These are phyloP conservation scores for Peltaster fructicola DNA, from an alignment of 2,329 filamentous ascomycete genomes.

Conservation along the genomic window DNA sequence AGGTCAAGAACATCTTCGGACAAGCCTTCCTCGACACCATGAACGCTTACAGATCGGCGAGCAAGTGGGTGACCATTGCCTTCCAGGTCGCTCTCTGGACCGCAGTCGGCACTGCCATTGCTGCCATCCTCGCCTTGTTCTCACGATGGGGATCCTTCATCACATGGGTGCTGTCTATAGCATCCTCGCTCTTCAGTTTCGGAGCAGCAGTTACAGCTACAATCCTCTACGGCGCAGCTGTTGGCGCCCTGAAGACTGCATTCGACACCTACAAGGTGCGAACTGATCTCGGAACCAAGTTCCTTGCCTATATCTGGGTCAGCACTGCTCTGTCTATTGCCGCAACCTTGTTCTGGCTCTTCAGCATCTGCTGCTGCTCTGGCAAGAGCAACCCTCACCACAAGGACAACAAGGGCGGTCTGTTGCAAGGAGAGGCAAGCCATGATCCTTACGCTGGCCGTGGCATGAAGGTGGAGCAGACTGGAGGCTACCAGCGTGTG, in stretches of 20 bases:
- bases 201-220: constrained; percentile 57
- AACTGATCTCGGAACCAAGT: constrained; percentile 47
- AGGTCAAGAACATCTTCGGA: too few species aligned
- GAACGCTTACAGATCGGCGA: constrained; percentile 53
- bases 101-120: constrained; percentile 52
- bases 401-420: constrained; percentile 21
- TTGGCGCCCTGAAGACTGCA: constrained; percentile 47
- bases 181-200: constrained; percentile 42
- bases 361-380: constrained; percentile 82
- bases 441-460: too few species aligned
- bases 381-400: constrained; percentile 38
- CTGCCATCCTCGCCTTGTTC: constrained; percentile 71
- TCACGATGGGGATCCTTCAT: constrained; percentile 65
- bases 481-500: constrained; percentile 42
- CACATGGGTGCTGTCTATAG: constrained; percentile 56
- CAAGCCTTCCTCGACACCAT: too few species aligned
- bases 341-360: constrained; percentile 75
- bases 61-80: constrained; percentile 67
- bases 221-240: constrained; percentile 51
- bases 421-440: constrained; percentile 16
- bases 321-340: constrained; percentile 58
- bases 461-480: constrained; percentile 38
- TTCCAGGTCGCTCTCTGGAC: constrained; percentile 58
- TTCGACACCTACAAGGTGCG: constrained; percentile 56
- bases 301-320: constrained; percentile 61